Evolutionary conservation across 305 asterid genomes (phyloP), one percentile per base, ranked within the genome.

Genomic region (Fraxinus greggii): DNA sequence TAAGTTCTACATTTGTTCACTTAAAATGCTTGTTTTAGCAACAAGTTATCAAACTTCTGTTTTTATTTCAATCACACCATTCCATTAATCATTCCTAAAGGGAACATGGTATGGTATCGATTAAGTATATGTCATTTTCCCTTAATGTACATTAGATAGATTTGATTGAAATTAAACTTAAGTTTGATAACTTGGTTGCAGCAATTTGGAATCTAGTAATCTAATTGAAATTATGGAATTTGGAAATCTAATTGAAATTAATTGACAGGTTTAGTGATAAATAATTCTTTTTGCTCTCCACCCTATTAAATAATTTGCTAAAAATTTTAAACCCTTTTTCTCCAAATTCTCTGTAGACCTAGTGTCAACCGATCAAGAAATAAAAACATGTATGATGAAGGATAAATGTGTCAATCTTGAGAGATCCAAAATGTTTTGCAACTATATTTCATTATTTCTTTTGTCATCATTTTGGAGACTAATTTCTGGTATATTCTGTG

Each of bases 401-500:
- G 38, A 67, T 67, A 26, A 67, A 67, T 26, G 9, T 28, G 35
- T 67, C 3, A 3, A 26, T 28, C 74, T 28, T 28, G 23, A 4
- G 36, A 13, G 21, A 28, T 13, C 75, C 75, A 29, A 69, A 69
- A 26, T 4, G n/a, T 42, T 5, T 23, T 42, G 31, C 40, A 72
- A 19, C 74, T 56, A 67, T 61, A 42, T 21, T 70, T 70, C 63
- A 51, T 56, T 54, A 9, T 35, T 48, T 79, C 75, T 75, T 76
- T 77, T 80, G 26, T 54, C 72, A 8, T 40, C 59, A 78, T 28
- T 23, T 75, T 81, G 85, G 81, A 74, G 81, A 67, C 78, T 77
- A 82, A 51, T 7, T 24, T 77, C 65, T 80, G 77, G 26, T 78
- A 54, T 78, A 61, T 78, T 79, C 51, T 78, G 38, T 84, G 83